Evolutionary conservation across 129 eudicot genomes (phyloP).

Genomic region (Oenanthe sinensis): DNA sequence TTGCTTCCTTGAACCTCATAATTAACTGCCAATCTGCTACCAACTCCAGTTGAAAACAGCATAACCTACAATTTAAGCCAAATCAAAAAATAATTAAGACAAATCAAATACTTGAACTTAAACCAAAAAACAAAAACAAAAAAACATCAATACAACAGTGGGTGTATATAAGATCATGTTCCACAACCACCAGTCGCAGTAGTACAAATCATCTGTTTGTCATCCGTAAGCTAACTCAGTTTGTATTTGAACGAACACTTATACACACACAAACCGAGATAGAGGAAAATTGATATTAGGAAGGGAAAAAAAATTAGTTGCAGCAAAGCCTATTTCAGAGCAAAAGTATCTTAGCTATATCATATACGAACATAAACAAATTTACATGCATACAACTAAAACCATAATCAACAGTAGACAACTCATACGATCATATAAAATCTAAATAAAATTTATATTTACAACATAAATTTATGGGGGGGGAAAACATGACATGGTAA

Average conservation of each 20-base stretch:
- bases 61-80: not conserved
- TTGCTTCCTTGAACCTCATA: conserved; percentile 41
- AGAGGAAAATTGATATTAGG: no score
- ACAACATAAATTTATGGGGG: no score
- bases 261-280: not conserved
- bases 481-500: not conserved
- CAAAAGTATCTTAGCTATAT: not conserved
- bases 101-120: not conserved
- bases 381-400: not conserved
- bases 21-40: conserved; percentile 5
- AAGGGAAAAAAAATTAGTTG: no score
- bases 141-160: not conserved
- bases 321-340: no score
- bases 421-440: not conserved
- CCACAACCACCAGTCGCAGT: not conserved
- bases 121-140: not conserved
- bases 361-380: not conserved
- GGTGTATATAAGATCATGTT: not conserved
- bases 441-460: no score
- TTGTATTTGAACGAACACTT: not conserved
- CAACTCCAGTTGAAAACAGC: not conserved
- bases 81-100: not conserved
- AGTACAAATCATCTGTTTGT: not conserved
- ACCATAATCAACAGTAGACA: not conserved
- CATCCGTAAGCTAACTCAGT: not conserved